Conservation (phyloP, 495 filamentous ascomycete species). For the Penicillium coffeae region DNA sequence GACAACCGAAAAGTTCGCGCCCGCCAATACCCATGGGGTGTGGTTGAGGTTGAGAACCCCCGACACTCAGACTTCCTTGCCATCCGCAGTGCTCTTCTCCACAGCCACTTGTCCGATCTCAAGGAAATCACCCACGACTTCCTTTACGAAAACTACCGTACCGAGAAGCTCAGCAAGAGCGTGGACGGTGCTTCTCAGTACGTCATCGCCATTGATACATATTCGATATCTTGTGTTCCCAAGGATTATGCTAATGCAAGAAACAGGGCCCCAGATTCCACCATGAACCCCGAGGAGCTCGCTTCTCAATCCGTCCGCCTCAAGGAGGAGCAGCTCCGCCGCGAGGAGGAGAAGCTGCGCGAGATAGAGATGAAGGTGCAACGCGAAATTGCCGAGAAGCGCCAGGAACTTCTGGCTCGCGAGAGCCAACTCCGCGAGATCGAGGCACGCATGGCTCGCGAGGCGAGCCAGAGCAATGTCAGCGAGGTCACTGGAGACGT, state of each 20-base stretch:
- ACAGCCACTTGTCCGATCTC: constrained; percentile 94
- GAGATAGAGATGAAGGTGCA: constrained; percentile 99
- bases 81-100: constrained; percentile 90
- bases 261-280: constrained; percentile 58
- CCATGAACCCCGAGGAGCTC: constrained; percentile 96
- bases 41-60: constrained; percentile 98
- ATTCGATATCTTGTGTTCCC: neutral
- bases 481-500: constrained; percentile 45
- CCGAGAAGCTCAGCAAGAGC: constrained; percentile 99
- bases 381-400: constrained; percentile 99
- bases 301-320: constrained; percentile 94
- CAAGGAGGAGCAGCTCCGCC: constrained; percentile 98
- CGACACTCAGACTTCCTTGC: constrained; percentile 98
- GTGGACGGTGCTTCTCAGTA: constrained; percentile 88
- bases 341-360: constrained; percentile 98
- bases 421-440: constrained; percentile 98
- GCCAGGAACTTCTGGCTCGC: constrained; percentile 94
- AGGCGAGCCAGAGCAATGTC: constrained; percentile 49
- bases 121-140: constrained; percentile 99
- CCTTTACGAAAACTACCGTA: constrained; percentile 99
- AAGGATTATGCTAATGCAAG: constrained; percentile 27
- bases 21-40: constrained; percentile 97
- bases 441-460: constrained; percentile 72
- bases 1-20: constrained; percentile 86
- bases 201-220: constrained; percentile 34